A percentile compares a stretch with the other conserved stretches of the same genome.
Conservation (phyloP, 2,329 filamentous ascomycete genomes). For the Cladophialophora carrionii region DNA sequence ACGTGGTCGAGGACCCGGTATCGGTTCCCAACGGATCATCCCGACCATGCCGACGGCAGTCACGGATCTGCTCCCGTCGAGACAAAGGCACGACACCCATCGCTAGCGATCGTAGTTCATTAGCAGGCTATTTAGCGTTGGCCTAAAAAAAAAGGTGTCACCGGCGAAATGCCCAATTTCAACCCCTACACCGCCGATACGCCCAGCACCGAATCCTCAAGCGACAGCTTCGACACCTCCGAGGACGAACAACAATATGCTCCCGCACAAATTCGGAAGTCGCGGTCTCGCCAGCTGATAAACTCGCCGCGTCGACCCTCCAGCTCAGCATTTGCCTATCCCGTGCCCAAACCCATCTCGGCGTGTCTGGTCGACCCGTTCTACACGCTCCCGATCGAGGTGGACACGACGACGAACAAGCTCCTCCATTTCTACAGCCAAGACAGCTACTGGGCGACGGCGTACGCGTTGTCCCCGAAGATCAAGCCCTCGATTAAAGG, state of each 20-base stretch:
- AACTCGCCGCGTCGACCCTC: background rate
- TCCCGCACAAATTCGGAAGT: background rate
- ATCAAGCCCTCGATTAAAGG: conserved; percentile 29
- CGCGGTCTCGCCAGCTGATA: conserved; percentile 18
- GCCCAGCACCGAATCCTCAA: background rate
- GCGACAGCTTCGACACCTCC: conserved; percentile 1
- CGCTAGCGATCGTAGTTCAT: background rate
- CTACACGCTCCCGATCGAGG: conserved; percentile 21
- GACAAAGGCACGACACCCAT: background rate
- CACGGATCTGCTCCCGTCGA: background rate
- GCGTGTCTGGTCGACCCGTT: conserved; percentile 30
- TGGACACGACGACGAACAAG: conserved; percentile 28
- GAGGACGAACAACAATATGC: conserved; percentile 1
- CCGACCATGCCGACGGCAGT: background rate
- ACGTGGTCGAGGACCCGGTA: too few species aligned
- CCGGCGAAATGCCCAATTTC: background rate
- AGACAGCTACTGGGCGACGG: conserved; percentile 28
- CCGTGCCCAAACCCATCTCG: conserved; percentile 21
- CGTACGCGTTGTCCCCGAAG: conserved; percentile 24
- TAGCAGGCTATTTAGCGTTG: background rate
- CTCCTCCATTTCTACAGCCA: conserved; percentile 30
- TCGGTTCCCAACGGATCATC: too few species aligned
- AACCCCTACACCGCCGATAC: background rate
- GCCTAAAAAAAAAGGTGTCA: background rate
- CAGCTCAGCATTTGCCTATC: background rate